These are phyloP conservation scores for Rhodotorula sp. DNA, from an alignment of 1,284 basidiomycete species.

Conservation along the genomic window DNA sequence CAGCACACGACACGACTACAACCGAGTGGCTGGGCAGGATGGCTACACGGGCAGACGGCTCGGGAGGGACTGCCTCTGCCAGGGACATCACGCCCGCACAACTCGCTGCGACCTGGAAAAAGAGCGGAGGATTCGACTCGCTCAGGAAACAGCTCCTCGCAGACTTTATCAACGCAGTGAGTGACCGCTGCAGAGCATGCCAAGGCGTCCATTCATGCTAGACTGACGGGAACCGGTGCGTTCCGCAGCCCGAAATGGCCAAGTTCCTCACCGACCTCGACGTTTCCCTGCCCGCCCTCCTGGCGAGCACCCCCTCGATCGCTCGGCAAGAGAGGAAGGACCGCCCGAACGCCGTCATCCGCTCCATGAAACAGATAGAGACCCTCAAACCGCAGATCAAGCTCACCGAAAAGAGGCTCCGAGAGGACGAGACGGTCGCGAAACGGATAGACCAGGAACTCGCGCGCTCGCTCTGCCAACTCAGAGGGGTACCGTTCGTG, in stretches of 20 bases:
- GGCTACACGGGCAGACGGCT: neutral
- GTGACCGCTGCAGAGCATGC: neutral
- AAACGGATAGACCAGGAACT: conserved; percentile 8
- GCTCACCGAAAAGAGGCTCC: neutral
- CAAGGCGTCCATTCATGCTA: conserved; percentile 12
- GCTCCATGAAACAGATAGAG: conserved; percentile 6
- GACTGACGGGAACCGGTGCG: too few relatives aligned
- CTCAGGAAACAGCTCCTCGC: conserved; percentile 23
- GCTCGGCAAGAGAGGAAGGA: conserved; percentile 6
- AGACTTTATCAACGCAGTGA: conserved; percentile 16
- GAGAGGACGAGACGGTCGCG: neutral
- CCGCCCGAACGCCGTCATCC: conserved; percentile 7
- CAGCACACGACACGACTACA: neutral
- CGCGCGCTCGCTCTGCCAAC: neutral
- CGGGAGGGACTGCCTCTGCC: neutral
- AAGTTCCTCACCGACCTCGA: conserved; percentile 23
- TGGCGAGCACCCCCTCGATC: conserved; percentile 9
- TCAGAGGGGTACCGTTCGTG: neutral
- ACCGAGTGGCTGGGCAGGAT: neutral
- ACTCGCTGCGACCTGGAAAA: conserved; percentile 24
- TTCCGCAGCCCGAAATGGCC: conserved; percentile 19
- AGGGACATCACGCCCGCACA: conserved; percentile 13
- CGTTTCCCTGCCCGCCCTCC: conserved; percentile 15
- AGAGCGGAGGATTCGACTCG: conserved; percentile 24
- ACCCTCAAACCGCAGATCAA: neutral